Percentiles rank a stretch among this genome's conserved stretches.
These are phyloP conservation scores for Picochlorum costavermella DNA, from an alignment of 139 green algal species.

Conservation along the genomic window DNA sequence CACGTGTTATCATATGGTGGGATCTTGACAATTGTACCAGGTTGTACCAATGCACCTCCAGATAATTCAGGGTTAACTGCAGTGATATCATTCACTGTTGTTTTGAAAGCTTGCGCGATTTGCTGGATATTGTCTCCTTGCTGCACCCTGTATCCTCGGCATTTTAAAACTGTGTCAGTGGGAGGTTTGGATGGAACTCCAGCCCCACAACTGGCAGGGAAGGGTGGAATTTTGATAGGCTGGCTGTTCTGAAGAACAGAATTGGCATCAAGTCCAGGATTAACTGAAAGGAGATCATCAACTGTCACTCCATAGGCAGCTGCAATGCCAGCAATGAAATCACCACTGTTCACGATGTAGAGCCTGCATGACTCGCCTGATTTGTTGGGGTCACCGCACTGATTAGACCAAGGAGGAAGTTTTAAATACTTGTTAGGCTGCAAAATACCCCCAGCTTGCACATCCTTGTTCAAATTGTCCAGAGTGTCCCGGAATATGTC, in stretches of 20 bases:
- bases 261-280: constrained; percentile 4
- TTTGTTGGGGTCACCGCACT: constrained; percentile 17
- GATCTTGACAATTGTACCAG: constrained; percentile 17
- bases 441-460: constrained; percentile 14
- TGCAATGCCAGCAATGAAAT: constrained; percentile 20
- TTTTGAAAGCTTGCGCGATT: constrained; percentile 21
- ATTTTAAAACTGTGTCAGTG: constrained; percentile 18
- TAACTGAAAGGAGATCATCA: constrained; percentile 17
- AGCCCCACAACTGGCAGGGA: constrained; percentile 18
- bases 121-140: constrained; percentile 12
- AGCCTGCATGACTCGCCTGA: constrained; percentile 14
- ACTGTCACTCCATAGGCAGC: constrained; percentile 9
- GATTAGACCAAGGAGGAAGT: constrained; percentile 13
- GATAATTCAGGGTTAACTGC: constrained; percentile 16
- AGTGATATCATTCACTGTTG: constrained; percentile 9
- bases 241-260: constrained; percentile 12
- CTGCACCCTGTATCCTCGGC: constrained; percentile 7
- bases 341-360: constrained; percentile 15
- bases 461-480: constrained; percentile 14
- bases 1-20: constrained; percentile 13
- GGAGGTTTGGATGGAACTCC: constrained; percentile 7
- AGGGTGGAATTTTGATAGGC: constrained; percentile 20
- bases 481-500: constrained; percentile 9
- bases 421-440: constrained; percentile 23
- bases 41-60: constrained; percentile 3